Conservation (phyloP, 768 basidiomycete species). For the Lentinula boryana region DNA sequence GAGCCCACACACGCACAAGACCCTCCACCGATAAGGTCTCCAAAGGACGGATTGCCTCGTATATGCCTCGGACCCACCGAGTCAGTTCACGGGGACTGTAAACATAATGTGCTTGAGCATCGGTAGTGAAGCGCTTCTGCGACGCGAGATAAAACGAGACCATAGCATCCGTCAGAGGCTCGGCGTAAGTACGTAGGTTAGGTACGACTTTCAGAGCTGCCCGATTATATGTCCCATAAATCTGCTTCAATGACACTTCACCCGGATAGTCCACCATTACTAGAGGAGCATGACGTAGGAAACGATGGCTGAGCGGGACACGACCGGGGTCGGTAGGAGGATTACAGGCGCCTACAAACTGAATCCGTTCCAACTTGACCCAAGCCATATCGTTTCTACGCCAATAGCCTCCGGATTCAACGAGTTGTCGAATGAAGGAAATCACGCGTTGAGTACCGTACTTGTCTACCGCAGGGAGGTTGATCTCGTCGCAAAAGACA, state of each 20-base stretch:
- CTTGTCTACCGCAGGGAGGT: constrained; percentile 92
- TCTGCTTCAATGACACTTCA: constrained; percentile 93
- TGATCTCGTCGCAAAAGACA: constrained; percentile 99
- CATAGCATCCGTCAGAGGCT: constrained; percentile 97
- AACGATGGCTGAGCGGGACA: constrained; percentile 95
- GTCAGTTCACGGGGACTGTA: constrained; percentile 99
- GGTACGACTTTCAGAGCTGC: constrained; percentile 95
- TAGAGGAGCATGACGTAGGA: constrained; percentile 94
- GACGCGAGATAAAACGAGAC: constrained; percentile 93
- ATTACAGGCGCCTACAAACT: constrained; percentile 99
- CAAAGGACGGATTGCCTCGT: constrained; percentile 91
- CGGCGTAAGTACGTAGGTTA: constrained; percentile 85
- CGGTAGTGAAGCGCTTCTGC: constrained; percentile 91
- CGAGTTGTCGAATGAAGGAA: constrained; percentile 95
- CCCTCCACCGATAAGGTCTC: constrained; percentile 94
- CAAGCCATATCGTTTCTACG: constrained; percentile 91
- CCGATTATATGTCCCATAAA: constrained; percentile 97
- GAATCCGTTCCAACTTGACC: constrained; percentile 97
- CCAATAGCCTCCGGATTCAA: constrained; percentile 95
- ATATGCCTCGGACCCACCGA: constrained; percentile 95
- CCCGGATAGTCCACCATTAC: constrained; percentile 99
- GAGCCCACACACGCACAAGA: constrained; percentile 95
- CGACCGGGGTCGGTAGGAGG: constrained; percentile 99
- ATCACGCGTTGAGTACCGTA: constrained; percentile 99
- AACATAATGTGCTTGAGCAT: constrained; percentile 97